Evolutionary conservation across 306 rosid species (phyloP).

Genomic region (Lupinus albus): DNA sequence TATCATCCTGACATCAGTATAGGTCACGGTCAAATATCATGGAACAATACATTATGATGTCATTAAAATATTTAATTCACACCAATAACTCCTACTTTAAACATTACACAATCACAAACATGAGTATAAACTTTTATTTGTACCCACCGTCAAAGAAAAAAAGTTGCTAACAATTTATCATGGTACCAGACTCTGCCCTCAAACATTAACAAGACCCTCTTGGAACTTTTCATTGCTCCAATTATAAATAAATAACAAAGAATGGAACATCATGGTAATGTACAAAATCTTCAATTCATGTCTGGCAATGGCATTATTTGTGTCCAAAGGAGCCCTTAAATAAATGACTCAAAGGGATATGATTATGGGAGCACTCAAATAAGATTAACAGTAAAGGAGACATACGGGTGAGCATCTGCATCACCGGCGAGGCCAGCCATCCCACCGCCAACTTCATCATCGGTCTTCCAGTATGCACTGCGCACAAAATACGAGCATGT

Average conservation of each 20-base stretch:
- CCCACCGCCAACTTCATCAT: conserved; percentile 76
- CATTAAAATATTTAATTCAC: no score
- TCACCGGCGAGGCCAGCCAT: conserved; percentile 86
- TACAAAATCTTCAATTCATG: conserved; percentile 56
- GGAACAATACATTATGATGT: no score
- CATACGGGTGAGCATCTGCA: conserved; percentile 76
- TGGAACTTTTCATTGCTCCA: conserved; percentile 42
- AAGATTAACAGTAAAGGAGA: conserved; percentile 80
- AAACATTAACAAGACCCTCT: conserved; percentile 37
- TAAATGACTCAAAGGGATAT: conserved; percentile 30
- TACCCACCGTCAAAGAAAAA: conserved; percentile 32
- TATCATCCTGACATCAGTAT: no score
- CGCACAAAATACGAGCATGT: conserved; percentile 27
- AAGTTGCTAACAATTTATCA: conserved; percentile 34
- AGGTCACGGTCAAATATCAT: no score
- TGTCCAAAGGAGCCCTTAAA: conserved; percentile 43
- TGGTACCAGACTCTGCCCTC: conserved; percentile 29
- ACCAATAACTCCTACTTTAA: no score
- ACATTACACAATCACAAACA: no score
- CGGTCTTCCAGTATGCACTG: conserved; percentile 83
- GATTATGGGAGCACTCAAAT: conserved; percentile 42
- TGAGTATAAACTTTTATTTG: conserved; percentile 15
- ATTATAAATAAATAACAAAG: conserved; percentile 49
- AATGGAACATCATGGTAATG: conserved; percentile 46
- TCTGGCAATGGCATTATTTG: conserved; percentile 51